Evolutionary conservation across 225 moss, liverwort and hornwort species (phyloP), one percentile per base, ranked within the genome.

Genomic region (Anthoceros angustus): DNA sequence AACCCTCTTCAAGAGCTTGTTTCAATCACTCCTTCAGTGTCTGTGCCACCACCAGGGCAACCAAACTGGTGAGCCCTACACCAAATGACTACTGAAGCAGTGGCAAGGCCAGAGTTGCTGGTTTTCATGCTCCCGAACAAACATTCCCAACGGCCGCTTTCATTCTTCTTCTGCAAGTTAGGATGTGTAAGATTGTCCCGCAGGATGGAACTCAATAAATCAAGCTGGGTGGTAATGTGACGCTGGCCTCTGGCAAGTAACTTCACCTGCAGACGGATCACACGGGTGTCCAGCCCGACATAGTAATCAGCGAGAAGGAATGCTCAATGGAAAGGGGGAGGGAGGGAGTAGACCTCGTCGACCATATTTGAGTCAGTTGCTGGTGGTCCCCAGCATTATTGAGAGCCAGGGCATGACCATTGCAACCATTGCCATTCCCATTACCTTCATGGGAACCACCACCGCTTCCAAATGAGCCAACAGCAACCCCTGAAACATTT

Each of bases 41-140:
- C 1, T 32, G 32, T 32, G 32, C 32, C 4, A 1, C 2, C 4
- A 32, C 2, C 32, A 32, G 32, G 32, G 32, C 32, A 32, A 32
- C 32, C 32, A 32, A 32, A 1, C 32, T 32, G 32, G 32, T 32
- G 32, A 74, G 42, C 25, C 77, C 69, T 7, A 74, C 16, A 16
- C 72, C 80, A 61, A 32, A 74, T 38, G 60, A 72, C 64, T 3
- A 77, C 61, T 45, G 74, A 73, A 25, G 39, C 80, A n/a, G 74
- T 74, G 7, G 80, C 74, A 24, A 80, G 69, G 38, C 80, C 77
- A 45, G 74, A 71, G 39, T 80, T 77, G 40, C 43, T 74, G 18
- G 80, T 80, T 71, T 67, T 80, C 80, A 80, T 80, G 25, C 74
- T 72, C 42, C 74, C 74, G 23, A 77, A 62, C 77, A 70, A 80